These are phyloP conservation scores for Selaginella moellendorffii DNA, from an alignment of 75 land plant genomes.

Conservation along the genomic window DNA sequence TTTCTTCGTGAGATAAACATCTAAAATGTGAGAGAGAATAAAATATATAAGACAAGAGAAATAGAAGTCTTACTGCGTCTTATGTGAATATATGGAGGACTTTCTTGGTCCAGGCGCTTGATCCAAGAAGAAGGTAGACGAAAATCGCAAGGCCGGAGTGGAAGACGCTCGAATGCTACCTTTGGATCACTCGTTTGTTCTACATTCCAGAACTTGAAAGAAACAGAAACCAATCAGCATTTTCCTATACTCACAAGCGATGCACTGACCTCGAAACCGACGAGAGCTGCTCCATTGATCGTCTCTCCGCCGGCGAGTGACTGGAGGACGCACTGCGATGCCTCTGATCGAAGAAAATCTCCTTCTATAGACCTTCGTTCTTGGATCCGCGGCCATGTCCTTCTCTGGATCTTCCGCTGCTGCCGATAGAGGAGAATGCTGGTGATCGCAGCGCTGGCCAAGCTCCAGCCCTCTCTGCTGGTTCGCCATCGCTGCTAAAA, in stretches of 20 bases:
- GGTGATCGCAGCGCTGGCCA: no score
- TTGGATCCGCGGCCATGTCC: no score
- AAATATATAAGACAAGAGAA: no score
- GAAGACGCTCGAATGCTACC: not conserved
- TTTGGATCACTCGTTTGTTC: not conserved
- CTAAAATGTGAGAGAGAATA: conserved; percentile 16
- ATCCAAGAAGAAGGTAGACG: not conserved
- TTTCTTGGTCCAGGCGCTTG: not conserved
- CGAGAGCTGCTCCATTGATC: not conserved
- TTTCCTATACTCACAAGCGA: not conserved
- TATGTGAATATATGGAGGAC: not conserved
- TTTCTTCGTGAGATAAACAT: conserved; percentile 61
- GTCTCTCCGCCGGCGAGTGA: not conserved
- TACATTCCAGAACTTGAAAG: not conserved
- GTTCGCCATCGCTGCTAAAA: no score
- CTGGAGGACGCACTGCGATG: no score
- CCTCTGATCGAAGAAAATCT: no score
- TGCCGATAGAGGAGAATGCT: no score
- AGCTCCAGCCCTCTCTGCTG: no score
- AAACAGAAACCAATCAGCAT: not conserved
- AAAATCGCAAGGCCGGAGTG: not conserved
- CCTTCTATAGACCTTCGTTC: no score
- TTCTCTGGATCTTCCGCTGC: no score
- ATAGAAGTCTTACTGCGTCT: not conserved
- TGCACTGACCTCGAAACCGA: not conserved